Conservation (phyloP, 345 rosid genomes). For the Zanthoxylum bungeanum region DNA sequence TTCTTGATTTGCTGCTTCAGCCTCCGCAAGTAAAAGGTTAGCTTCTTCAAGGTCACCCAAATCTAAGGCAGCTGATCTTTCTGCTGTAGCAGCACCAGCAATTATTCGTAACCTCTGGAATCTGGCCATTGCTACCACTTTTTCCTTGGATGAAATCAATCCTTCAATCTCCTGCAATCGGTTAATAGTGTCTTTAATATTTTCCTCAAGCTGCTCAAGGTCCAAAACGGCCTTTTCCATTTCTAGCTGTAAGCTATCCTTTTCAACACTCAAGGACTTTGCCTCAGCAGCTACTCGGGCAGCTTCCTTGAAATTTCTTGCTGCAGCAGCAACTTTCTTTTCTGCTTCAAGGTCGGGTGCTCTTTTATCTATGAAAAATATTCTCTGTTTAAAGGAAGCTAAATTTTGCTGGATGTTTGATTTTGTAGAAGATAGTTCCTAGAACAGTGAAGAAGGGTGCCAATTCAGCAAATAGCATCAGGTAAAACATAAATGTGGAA, state of each 20-base stretch:
- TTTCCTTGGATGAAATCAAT: constrained; percentile 60
- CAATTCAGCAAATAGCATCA: constrained; percentile 10
- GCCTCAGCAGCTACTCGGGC: constrained; percentile 87
- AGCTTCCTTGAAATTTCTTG: constrained; percentile 94
- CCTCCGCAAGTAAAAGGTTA: constrained; percentile 63
- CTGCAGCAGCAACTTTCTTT: constrained; percentile 83
- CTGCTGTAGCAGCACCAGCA: constrained; percentile 65
- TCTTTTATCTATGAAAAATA: constrained; percentile 68
- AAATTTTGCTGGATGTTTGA: constrained; percentile 76
- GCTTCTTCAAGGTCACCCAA: constrained; percentile 76
- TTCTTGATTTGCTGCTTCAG: constrained; percentile 71
- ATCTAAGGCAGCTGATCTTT: constrained; percentile 77
- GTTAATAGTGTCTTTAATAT: constrained; percentile 53
- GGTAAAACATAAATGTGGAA: neutral
- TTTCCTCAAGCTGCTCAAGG: constrained; percentile 54
- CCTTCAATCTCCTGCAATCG: constrained; percentile 60
- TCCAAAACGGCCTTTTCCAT: constrained; percentile 47
- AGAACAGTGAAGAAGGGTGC: constrained; percentile 14
- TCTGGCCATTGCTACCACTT: constrained; percentile 70
- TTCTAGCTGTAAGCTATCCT: constrained; percentile 52
- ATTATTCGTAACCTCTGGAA: constrained; percentile 61
- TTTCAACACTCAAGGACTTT: constrained; percentile 69
- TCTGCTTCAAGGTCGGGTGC: constrained; percentile 84
- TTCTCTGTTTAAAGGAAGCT: constrained; percentile 68
- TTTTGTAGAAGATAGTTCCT: constrained; percentile 78